Conservation (phyloP, 345 rosid species). For the Hibiscus trionum region DNA sequence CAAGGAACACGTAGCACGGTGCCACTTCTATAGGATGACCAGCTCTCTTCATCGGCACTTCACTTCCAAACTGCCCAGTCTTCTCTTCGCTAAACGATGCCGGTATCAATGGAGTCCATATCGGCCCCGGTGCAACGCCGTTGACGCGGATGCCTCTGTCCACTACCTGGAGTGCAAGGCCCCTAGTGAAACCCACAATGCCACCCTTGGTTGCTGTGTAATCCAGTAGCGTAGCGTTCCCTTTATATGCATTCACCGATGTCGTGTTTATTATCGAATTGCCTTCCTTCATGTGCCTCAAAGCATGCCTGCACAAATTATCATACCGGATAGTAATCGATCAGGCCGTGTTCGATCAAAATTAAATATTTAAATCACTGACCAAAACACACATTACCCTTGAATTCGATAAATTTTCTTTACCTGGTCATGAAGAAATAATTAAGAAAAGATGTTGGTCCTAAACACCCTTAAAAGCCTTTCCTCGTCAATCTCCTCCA, state of each 20-base stretch:
- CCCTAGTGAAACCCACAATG: slow-evolving; percentile 67
- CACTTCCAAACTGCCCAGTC: slow-evolving; percentile 36
- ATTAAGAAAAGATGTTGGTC: slow-evolving; percentile 62
- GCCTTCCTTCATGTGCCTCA: slow-evolving; percentile 80
- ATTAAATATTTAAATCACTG: too few species aligned
- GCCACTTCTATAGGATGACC: slow-evolving; percentile 82
- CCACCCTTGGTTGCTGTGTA: slow-evolving; percentile 76
- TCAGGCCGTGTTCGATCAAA: too few species aligned
- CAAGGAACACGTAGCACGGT: slow-evolving; percentile 61
- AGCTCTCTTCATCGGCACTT: slow-evolving; percentile 63
- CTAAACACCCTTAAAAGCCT: slow-evolving; percentile 66
- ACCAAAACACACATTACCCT: too few species aligned
- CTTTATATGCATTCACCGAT: slow-evolving; percentile 58
- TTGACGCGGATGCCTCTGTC: slow-evolving; percentile 53
- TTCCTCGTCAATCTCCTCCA: slow-evolving; percentile 63
- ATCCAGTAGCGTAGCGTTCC: slow-evolving; percentile 46
- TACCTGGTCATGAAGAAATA: slow-evolving; percentile 52
- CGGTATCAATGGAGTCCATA: slow-evolving; percentile 74
- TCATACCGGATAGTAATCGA: not conserved
- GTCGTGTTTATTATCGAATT: slow-evolving; percentile 69
- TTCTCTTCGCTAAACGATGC: slow-evolving; percentile 51
- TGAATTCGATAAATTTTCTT: too few species aligned
- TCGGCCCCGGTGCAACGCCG: slow-evolving; percentile 76
- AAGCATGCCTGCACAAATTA: slow-evolving; percentile 33
- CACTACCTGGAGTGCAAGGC: slow-evolving; percentile 61